Evolutionary conservation across 2,329 filamentous ascomycete species (phyloP).

Genomic region (Dactylonectria macrodidyma): DNA sequence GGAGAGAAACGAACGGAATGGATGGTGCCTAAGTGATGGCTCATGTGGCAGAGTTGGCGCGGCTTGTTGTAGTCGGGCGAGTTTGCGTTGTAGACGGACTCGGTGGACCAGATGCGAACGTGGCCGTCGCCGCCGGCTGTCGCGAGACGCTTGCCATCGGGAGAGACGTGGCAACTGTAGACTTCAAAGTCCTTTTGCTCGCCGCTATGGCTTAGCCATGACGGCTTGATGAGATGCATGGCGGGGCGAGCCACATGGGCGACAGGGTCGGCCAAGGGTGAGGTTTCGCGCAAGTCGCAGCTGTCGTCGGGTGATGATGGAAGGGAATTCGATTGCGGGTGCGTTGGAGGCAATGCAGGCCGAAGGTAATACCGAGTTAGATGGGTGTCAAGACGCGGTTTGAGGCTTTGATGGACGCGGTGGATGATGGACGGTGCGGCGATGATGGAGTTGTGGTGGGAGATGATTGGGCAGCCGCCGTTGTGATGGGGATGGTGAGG

Average conservation of each 20-base stretch:
- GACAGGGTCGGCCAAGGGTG: slow-evolving; percentile 23
- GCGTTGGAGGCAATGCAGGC: neutral
- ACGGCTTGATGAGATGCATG: slow-evolving; percentile 94
- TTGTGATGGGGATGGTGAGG: slow-evolving; percentile 23
- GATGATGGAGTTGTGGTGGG: neutral
- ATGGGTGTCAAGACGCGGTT: neutral
- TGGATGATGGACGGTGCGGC: neutral
- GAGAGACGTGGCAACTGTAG: slow-evolving; percentile 97
- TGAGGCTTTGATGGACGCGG: too few relatives aligned
- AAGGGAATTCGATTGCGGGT: too few relatives aligned
- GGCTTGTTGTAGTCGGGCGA: slow-evolving; percentile 81
- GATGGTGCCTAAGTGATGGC: slow-evolving; percentile 97
- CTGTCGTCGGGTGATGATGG: too few relatives aligned
- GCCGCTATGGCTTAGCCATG: slow-evolving; percentile 96
- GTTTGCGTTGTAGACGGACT: slow-evolving; percentile 87
- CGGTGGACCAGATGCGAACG: slow-evolving; percentile 97
- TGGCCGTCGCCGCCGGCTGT: slow-evolving; percentile 98
- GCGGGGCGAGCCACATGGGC: slow-evolving; percentile 45
- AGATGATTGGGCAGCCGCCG: slow-evolving; percentile 15
- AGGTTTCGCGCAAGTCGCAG: slow-evolving; percentile 15
- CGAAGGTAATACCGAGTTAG: slow-evolving; percentile 4
- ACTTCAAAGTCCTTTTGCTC: slow-evolving; percentile 99
- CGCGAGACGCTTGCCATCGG: slow-evolving; percentile 91
- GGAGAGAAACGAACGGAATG: slow-evolving; percentile 97
- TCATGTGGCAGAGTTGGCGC: slow-evolving; percentile 97